phyloP scores from a whole-genome alignment of 2,329 filamentous ascomycete species.

The Colletotrichum costaricense region DNA sequence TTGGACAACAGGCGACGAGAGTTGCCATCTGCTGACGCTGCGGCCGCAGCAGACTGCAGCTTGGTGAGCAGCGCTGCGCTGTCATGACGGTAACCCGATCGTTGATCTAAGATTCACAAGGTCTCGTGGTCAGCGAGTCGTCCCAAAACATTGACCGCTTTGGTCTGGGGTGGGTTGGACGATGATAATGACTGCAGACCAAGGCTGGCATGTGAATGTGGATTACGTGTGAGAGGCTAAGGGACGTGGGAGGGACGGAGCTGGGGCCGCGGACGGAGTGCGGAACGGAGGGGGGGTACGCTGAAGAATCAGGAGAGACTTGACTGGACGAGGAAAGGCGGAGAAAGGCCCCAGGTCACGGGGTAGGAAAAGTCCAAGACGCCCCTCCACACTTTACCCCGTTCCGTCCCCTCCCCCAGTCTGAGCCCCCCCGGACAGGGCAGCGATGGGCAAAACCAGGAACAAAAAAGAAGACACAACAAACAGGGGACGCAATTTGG shows the following conservation, averaged over 20 bases:
- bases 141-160: neutral
- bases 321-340: constrained; percentile 12
- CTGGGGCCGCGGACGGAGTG: constrained; percentile 16
- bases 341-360: constrained; percentile 30
- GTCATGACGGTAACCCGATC: constrained; percentile 49
- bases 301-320: constrained; percentile 18
- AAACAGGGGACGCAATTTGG: neutral
- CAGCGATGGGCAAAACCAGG: constrained; percentile 10
- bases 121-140: constrained; percentile 47
- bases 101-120: constrained; percentile 46
- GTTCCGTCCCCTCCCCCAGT: constrained; percentile 28
- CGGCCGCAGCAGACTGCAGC: constrained; percentile 40
- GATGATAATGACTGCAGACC: constrained; percentile 7
- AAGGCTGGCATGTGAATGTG: constrained; percentile 39
- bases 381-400: constrained; percentile 26
- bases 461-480: constrained; percentile 25
- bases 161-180: neutral
- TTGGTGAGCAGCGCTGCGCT: constrained; percentile 43
- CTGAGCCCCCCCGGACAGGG: constrained; percentile 24
- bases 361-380: constrained; percentile 19
- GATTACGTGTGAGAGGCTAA: constrained; percentile 29
- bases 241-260: constrained; percentile 32
- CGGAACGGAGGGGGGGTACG: neutral
- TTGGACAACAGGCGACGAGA: constrained; percentile 36
- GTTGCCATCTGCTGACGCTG: constrained; percentile 37